These are phyloP conservation scores for Backusella mclennaniae DNA, from an alignment of 192 early-diverging fungal species.

Conservation along the genomic window DNA sequence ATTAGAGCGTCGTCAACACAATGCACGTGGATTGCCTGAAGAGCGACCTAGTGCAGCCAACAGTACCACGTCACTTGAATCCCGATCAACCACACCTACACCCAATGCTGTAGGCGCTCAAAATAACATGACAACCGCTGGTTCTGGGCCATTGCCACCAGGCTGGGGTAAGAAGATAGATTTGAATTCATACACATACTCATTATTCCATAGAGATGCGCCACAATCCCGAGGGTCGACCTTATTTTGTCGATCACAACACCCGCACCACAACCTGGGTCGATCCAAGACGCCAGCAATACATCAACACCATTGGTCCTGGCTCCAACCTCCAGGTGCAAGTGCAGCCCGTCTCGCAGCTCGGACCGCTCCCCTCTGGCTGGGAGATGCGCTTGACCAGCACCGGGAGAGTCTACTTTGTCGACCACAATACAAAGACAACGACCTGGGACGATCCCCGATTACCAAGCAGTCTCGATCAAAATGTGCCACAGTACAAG, in stretches of 20 bases:
- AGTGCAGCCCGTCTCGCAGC: constrained; percentile 67
- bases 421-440: constrained; percentile 97
- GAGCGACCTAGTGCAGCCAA: constrained; percentile 28
- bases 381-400: constrained; percentile 99
- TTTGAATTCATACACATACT: constrained; percentile 67
- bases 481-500: constrained; percentile 98
- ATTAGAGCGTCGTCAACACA: constrained; percentile 70
- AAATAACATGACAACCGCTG: constrained; percentile 48
- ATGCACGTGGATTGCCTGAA: constrained; percentile 80
- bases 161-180: constrained; percentile 60
- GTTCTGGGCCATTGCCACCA: constrained; percentile 71
- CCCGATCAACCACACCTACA: constrained; percentile 58
- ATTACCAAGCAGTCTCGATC: constrained; percentile 77
- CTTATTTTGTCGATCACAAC: constrained; percentile 92
- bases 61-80: constrained; percentile 16
- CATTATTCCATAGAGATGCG: constrained; percentile 74
- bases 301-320: constrained; percentile 52
- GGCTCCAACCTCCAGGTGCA: constrained; percentile 59
- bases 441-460: constrained; percentile 99
- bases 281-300: constrained; percentile 76
- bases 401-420: constrained; percentile 95
- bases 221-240: constrained; percentile 44
- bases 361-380: constrained; percentile 92
- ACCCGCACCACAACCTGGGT: constrained; percentile 90
- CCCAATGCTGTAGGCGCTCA: constrained; percentile 47